phyloP scores from a whole-genome alignment of 2,329 filamentous ascomycete genomes.

The Pseudogymnoascus sp. region DNA sequence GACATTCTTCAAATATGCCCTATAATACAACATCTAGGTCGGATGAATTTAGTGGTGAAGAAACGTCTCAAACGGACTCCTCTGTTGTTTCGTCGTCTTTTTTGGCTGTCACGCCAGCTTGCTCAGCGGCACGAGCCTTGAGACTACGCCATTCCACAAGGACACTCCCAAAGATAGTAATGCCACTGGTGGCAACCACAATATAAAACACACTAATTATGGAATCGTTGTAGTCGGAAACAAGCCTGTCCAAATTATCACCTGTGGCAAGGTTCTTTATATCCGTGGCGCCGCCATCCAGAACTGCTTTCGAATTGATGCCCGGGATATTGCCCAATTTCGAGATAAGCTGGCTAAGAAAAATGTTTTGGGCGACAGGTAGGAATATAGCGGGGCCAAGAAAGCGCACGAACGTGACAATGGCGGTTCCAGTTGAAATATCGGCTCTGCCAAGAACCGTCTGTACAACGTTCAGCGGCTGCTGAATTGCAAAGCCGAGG shows the following conservation, averaged over 20 bases:
- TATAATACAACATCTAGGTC: background rate
- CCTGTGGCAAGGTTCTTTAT: constrained; percentile 16
- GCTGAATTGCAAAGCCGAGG: constrained; percentile 19
- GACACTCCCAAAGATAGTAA: constrained; percentile 20
- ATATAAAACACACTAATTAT: constrained; percentile 20
- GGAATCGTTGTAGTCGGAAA: constrained; percentile 20
- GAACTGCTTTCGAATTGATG: constrained; percentile 11
- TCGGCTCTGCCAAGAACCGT: constrained; percentile 43
- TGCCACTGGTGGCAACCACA: constrained; percentile 13
- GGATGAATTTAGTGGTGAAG: background rate
- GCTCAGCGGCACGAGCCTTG: constrained; percentile 11
- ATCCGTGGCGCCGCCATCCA: constrained; percentile 12
- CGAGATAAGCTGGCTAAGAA: constrained; percentile 29
- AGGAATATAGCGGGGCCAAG: constrained; percentile 61
- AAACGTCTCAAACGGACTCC: background rate
- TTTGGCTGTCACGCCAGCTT: background rate
- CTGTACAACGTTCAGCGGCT: constrained; percentile 35
- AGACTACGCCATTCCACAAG: constrained; percentile 22
- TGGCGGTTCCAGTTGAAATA: constrained; percentile 44
- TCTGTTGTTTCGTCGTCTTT: background rate
- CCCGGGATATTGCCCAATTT: constrained; percentile 12
- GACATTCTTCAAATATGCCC: background rate
- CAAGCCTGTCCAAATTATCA: constrained; percentile 15
- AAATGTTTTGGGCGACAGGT: constrained; percentile 58
- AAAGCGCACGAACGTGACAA: constrained; percentile 54